Base-by-base conservation (phyloP, 192 early-diverging fungal genomes). In the Spinellus fusiger region DNA sequence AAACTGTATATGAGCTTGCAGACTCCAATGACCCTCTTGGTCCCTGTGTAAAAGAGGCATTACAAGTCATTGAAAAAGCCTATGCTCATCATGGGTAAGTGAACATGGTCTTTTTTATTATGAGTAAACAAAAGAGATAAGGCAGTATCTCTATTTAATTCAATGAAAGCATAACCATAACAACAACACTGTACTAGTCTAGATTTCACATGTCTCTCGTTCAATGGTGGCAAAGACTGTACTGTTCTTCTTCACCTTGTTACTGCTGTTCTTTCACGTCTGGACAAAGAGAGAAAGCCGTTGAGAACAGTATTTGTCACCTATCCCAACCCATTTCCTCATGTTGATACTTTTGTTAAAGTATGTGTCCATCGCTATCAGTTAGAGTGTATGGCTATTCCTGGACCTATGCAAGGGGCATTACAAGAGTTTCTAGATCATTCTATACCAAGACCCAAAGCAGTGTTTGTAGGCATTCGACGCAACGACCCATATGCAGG, bases 211-310 rank as follows among this genome's bases (percentile, higher is more conserved):
- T 83, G 88, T 5, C 73, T 98, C 38, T 88, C 87, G 51, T 98
- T 96, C 62, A 98, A 98, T 66, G 96, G 96, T 8, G 96, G 96
- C 16, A 98, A 98, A 71, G 96, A 98, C 69, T 96, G 96, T 73
- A 95, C 94, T 1, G 91, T 94, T 10, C 73, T 98, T 40, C 76
- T 98, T 40, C 88, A 93, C 65, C 65, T 96, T 27, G 80, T 88
- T 25, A 73, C 80, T 5, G 87, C 88, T 16, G 92, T 86, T 1
- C 70, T 88, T 28, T 56, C 54, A 31, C 62, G 50, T 35, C 9
- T 61, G 20, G 50, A 40, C 23, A 27, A 48, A 5, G 27, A 46
- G 0, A 28, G 27, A 20, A 58, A 65, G 26, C 38, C 15, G 6
- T 18, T 53, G 58, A 52, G 59, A 16, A 54, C 72, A 31, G 76